Evolutionary conservation across 2,329 filamentous ascomycete species (phyloP), one percentile per base, ranked within the genome.

Genomic region (Penicillium sp.): DNA sequence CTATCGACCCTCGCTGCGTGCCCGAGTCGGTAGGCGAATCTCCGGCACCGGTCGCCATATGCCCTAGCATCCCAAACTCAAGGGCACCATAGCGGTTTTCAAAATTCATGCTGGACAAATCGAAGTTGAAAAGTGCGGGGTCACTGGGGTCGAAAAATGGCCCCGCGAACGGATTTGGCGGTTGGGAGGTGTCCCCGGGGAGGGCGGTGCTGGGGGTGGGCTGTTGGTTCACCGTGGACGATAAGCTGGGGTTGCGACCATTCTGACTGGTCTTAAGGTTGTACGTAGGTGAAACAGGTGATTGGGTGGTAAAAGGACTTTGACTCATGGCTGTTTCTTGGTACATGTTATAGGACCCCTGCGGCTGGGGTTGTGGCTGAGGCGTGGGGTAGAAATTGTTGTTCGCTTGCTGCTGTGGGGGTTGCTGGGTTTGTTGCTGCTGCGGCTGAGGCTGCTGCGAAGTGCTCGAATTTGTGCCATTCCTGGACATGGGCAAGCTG

Each of bases 51-150:
- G 90, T 91, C 58, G 91, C 91, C 90, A 99, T 96, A 73, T 98
- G 93, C 27, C 91, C 92, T 0, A 99, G 84, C 85, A 98, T 97
- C 53, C 92, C 90, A 73, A 98, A 97, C 74, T 98, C 95, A 73
- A 96, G 83, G 19, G 93, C 93, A 58, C 93, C 93, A 70, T 98
- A 99, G 63, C 96, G 91, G 71, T 95, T 98, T 55, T 92, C 93
- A 73, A 98, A 99, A 72, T 95, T 95, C 72, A 97, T 84, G 57
- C 91, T 92, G 54, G 96, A 92, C 11, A 97, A 85, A 72, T 98
- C 93, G 73, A 98, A 96, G 72, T 97, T 97, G 83, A 96, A 97
- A 54, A 96, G 78, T 0, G 92, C 90, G 3, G 93, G 91, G 71
- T 98, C 95, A 70, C 90, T 95, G 0, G 91, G 91, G 66, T 97